These are phyloP conservation scores for Balansia obtecta DNA, from an alignment of 2,329 filamentous ascomycete genomes.

Conservation along the genomic window DNA sequence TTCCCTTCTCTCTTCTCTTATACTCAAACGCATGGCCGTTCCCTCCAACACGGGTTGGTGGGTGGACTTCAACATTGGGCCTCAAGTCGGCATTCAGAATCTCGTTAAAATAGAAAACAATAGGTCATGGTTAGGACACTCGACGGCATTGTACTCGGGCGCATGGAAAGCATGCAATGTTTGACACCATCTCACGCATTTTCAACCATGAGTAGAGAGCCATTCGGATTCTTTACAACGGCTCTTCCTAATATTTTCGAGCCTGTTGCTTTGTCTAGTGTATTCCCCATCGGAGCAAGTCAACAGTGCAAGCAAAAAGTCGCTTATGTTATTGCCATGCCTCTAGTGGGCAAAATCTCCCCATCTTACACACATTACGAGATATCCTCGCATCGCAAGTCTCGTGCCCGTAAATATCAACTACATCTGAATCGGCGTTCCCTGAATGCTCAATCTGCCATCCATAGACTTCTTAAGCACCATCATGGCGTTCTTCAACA, in stretches of 20 bases:
- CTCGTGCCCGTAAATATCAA: background rate
- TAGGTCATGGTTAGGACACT: slow-evolving; percentile 11
- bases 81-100: background rate
- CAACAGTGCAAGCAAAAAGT: too few relatives aligned
- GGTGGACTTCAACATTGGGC: background rate
- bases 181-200: slow-evolving; percentile 5
- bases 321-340: too few relatives aligned
- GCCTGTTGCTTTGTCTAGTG: too few relatives aligned
- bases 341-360: too few relatives aligned
- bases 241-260: too few relatives aligned
- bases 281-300: too few relatives aligned
- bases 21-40: background rate
- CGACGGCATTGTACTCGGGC: slow-evolving; percentile 18
- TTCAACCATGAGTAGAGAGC: too few relatives aligned
- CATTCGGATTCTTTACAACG: too few relatives aligned
- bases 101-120: background rate
- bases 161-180: background rate
- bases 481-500: slow-evolving; percentile 77
- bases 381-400: background rate
- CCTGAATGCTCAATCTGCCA: slow-evolving; percentile 13
- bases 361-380: background rate
- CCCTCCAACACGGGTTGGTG: background rate
- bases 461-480: slow-evolving; percentile 45
- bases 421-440: slow-evolving; percentile 7
- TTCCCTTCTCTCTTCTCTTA: background rate